phyloP scores from a whole-genome alignment of 1,284 basidiomycete species.

The Exsudoporus floridanus region DNA sequence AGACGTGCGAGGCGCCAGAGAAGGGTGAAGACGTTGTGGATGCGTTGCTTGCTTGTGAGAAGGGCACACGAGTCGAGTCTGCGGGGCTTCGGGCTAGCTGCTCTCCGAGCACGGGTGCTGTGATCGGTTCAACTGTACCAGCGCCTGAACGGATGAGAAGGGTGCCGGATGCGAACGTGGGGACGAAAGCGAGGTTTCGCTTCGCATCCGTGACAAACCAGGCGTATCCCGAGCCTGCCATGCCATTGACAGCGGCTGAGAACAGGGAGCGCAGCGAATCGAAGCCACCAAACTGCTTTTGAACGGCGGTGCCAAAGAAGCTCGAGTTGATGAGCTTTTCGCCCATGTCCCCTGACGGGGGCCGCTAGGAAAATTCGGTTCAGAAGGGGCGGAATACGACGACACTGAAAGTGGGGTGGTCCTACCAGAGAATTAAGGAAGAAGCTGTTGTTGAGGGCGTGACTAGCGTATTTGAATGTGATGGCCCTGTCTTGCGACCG shows the following conservation, averaged over 20 bases:
- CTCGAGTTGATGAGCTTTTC: constrained; percentile 43
- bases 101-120: constrained; percentile 31
- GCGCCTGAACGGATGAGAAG: constrained; percentile 70
- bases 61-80: not conserved
- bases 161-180: constrained; percentile 90
- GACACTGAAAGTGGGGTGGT: constrained; percentile 32
- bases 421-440: constrained; percentile 83
- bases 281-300: constrained; percentile 60
- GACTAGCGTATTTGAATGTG: constrained; percentile 89
- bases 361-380: constrained; percentile 43
- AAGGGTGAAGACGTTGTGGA: constrained; percentile 16
- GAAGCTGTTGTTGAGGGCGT: constrained; percentile 94
- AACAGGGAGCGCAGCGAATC: constrained; percentile 75
- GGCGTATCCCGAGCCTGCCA: constrained; percentile 83
- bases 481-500: constrained; percentile 61
- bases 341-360: constrained; percentile 45
- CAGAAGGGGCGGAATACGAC: not conserved
- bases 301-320: constrained; percentile 45
- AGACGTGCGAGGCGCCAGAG: constrained; percentile 14
- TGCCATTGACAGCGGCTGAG: constrained; percentile 74
- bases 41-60: not conserved
- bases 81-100: not conserved
- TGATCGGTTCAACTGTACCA: constrained; percentile 38
- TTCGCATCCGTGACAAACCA: constrained; percentile 79
- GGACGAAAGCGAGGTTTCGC: constrained; percentile 68